Base-by-base conservation (phyloP, 139 green algal genomes). In the Closterium sp. region DNA sequence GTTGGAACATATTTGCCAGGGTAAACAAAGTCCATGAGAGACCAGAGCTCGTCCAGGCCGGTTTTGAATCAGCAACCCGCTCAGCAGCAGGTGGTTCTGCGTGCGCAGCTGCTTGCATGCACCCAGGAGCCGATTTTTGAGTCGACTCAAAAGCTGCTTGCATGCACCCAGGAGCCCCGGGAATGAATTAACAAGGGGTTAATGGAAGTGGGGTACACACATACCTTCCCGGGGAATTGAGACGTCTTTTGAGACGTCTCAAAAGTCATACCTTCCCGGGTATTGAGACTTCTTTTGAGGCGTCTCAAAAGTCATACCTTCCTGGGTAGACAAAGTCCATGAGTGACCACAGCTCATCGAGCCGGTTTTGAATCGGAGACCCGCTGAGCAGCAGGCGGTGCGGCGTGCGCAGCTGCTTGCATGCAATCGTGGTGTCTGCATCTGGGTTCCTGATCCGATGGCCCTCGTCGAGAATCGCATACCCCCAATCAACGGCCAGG, bases 361-460 rank as follows among this genome's bases (percentile, higher is more conserved):
- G 96, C 6, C 95, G 88, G 95, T 99, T 99, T 95, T 99, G 90
- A 86, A 99, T 98, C 92, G 98, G 98, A 7, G 96, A 96, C 42
- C 98, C 98, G 13, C 95, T 97, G 95, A 99, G 96, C 92, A 99
- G 97, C 85, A 99, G 86, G 19, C 98, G 89, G 88, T 96, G 95
- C 21, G 95, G 91, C 73, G 95, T 96, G 27, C n/a, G 91, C 1
- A 92, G 10, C 89, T 89, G 62, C 96, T 98, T 98, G 92, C 94
- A 95, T 86, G 96, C 94, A 38, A 98, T 95, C 21, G 97, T 98
- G 90, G 98, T 96, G 89, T 99, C 97, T 7, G 96, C 96, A 93
- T 99, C 98, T 6, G 98, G 98, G 95, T 99, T 99, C 31, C 97
- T 94, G 42, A 99, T 99, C 93, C 98, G 98, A 95, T 99, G 98